phyloP scores from a whole-genome alignment of 2,329 filamentous ascomycete species.

The Xylariaceae sp. region DNA sequence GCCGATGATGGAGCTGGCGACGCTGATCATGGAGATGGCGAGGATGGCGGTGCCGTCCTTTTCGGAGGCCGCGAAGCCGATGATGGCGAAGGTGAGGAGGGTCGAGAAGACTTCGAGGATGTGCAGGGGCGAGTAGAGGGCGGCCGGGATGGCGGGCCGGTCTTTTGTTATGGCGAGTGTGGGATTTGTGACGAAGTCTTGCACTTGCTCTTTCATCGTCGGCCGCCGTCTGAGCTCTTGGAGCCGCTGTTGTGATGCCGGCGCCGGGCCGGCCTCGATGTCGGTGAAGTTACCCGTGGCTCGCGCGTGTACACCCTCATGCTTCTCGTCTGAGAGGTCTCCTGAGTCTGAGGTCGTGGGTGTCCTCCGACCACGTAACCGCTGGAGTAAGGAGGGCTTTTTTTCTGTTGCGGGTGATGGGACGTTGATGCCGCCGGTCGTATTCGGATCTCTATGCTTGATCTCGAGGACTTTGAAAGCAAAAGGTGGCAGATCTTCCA shows the following conservation, averaged over 20 bases:
- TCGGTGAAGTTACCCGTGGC: conserved; percentile 20
- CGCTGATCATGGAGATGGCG: conserved; percentile 47
- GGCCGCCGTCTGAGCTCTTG: conserved; percentile 29
- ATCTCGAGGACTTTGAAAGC: conserved; percentile 47
- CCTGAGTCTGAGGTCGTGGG: conserved; percentile 15
- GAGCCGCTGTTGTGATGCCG: conserved; percentile 5
- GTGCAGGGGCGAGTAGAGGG: conserved; percentile 47
- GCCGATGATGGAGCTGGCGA: conserved; percentile 50
- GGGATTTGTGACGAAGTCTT: conserved; percentile 40
- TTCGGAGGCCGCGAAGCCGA: conserved; percentile 39
- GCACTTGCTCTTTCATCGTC: conserved; percentile 38
- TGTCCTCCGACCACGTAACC: conserved; percentile 12
- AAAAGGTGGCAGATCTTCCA: conserved; percentile 45
- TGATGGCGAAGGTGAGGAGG: conserved; percentile 43
- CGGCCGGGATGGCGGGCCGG: conserved; percentile 45
- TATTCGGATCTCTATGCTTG: conserved; percentile 36
- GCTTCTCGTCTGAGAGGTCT: conserved; percentile 13
- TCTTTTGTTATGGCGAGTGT: conserved; percentile 36
- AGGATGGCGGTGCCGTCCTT: conserved; percentile 48
- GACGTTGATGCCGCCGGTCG: conserved; percentile 23
- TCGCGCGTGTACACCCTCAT: conserved; percentile 4
- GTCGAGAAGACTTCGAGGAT: conserved; percentile 48
- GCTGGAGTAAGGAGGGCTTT: conserved; percentile 11
- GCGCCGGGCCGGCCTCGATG: conserved; percentile 21
- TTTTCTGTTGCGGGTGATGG: conserved; percentile 10